Evolutionary conservation across 2,329 filamentous ascomycete genomes (phyloP), one percentile per base, ranked within the genome.

Genomic region (Sporothrix schenckii): DNA sequence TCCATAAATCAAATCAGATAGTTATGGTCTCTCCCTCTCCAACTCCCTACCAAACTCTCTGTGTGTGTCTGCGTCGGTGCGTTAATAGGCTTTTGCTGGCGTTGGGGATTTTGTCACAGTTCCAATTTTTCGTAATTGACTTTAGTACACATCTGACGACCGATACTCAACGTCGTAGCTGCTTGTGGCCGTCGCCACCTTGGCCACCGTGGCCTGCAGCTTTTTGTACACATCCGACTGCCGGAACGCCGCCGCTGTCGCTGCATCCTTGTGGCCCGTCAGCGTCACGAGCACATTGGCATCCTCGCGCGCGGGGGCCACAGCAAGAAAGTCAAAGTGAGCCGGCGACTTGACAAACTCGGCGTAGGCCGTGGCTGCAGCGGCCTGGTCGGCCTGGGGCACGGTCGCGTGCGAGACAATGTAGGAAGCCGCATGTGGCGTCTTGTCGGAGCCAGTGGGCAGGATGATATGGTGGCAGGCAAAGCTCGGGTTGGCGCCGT

Each of bases 401-500:
- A 63, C 60, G n/a, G 60, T 49, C 3, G 39, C 41, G 41, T 63
- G 60, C 6, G 60, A 47, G n/a, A 63, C 60, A 10, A 63, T 27
- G 41, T 63, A 63, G 11, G 21, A 21, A 30, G 41, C 60, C 41
- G 60, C 58, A 0, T 6, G 3, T 2, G 60, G 60, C n/a, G 60
- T 63, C 41, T 16, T 49, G 21, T 3, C 21, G n/a, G 21, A 41
- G 21, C 60, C 60, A 2, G 60, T 63, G 13, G 58, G 41, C 60
- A 63, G 21, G 60, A 63, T 30, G 9, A 52, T 47, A 9, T 66
- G 61, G 61, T 66, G 61, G 61, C 61, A 66, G 4, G 61, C 44
- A 21, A 66, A 66, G 2, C 13, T 30, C 24, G 61, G 61, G 47
- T 39, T 66, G 14, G 10, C 16, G 27, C 47, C 44, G 61, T 66